These are phyloP conservation scores for Coemansia sp. DNA, from an alignment of 192 early-diverging fungal genomes.

Conservation along the genomic window DNA sequence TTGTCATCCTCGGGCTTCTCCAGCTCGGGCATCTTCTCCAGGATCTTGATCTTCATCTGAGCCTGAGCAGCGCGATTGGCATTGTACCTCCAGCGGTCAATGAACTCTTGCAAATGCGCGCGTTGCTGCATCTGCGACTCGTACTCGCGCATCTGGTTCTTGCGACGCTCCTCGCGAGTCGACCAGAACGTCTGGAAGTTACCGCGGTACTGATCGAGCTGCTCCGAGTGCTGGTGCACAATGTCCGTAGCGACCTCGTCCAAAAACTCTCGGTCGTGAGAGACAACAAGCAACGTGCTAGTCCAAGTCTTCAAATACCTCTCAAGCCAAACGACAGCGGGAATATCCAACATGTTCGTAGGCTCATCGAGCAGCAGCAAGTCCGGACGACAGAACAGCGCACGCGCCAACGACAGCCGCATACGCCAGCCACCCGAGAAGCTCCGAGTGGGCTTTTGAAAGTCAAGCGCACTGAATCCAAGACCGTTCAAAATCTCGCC, in stretches of 20 bases:
- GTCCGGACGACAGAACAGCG: slow-evolving; percentile 96
- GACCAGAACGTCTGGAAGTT: slow-evolving; percentile 90
- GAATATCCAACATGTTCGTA: slow-evolving; percentile 92
- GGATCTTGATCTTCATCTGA: slow-evolving; percentile 96
- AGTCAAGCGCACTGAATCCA: slow-evolving; percentile 81
- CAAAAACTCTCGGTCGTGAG: slow-evolving; percentile 98
- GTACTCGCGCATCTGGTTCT: slow-evolving; percentile 92
- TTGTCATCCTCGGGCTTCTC: slow-evolving; percentile 83
- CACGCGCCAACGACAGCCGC: slow-evolving; percentile 94
- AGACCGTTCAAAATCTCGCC: slow-evolving; percentile 95
- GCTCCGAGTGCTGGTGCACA: slow-evolving; percentile 91
- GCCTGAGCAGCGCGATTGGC: slow-evolving; percentile 97
- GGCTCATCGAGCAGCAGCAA: slow-evolving; percentile 91
- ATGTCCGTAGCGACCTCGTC: slow-evolving; percentile 98
- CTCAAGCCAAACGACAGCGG: slow-evolving; percentile 98
- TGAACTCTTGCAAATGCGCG: slow-evolving; percentile 96
- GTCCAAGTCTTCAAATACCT: slow-evolving; percentile 90
- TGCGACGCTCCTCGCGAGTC: slow-evolving; percentile 89
- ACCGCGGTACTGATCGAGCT: slow-evolving; percentile 93
- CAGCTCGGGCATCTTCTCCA: slow-evolving; percentile 94
- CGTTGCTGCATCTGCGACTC: slow-evolving; percentile 94
- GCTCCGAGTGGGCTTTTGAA: slow-evolving; percentile 85
- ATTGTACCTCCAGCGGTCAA: slow-evolving; percentile 99
- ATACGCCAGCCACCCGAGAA: slow-evolving; percentile 99
- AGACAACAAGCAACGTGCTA: slow-evolving; percentile 93